Base-by-base conservation (phyloP, 2,329 filamentous ascomycete genomes). In the Aureobasidium sp. region DNA sequence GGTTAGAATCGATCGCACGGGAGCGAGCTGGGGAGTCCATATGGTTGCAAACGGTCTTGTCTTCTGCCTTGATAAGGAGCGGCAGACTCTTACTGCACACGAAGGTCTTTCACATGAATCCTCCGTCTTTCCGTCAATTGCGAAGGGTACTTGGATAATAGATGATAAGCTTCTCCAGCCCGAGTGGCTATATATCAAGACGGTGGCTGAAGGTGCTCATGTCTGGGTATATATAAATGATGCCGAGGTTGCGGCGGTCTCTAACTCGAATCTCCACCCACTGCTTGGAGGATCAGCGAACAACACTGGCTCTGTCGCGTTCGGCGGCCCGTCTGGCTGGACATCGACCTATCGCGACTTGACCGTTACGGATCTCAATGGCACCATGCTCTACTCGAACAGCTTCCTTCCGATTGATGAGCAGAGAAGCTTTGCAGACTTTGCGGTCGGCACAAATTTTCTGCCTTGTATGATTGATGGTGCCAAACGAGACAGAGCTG, bases 401-500 rank as follows among this genome's bases (percentile, higher is more conserved):
- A 41, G 39, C 14, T 7, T 41, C 39, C 39, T 41, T 7, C 39
- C 13, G 2, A 5, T 41, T 16, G 39, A 41, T 16, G n/a, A 41
- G 39, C 16, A 14, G 8, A 41, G 39, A 41, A 41, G 16, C 14
- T 41, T 41, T 41, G 39, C 39, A 14, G 39, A 41, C 21, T 41
- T 41, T 21, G 39, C 39, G 16, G 14, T 41, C 2, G 39, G 39
- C 14, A 59, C 62, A 10, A 65, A 65, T 27, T 3, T 29, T 27
- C 49, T 65, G 13, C 32, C 64, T 7, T 64, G 62, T 32, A 57
- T 53, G 47, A 65, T 64, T 14, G 64, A 65, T 34, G 64, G 64
- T n/a, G 64, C 64, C 10, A 65, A 65, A 57, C 30, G 64, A 47
- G 64, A 64, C 45, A 59, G 64, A 57, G 62, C 64, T 13, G 59